These are phyloP conservation scores for Sungouiozyma ichnusensis DNA, from an alignment of 805 yeast genomes.

Conservation along the genomic window DNA sequence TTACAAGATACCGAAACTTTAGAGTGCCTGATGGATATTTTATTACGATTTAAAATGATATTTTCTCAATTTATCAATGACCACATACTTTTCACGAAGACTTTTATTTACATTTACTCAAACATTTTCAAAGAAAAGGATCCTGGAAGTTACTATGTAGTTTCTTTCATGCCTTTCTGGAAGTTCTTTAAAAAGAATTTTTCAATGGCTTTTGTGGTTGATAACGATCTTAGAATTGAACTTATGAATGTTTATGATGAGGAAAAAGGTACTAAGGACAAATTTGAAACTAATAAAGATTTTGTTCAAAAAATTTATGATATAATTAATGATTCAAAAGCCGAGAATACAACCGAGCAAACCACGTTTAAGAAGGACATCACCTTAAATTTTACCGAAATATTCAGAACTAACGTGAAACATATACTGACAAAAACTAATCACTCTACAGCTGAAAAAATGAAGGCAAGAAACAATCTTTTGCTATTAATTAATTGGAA, in stretches of 20 bases:
- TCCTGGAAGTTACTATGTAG: conserved; percentile 13
- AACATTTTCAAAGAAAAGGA: conserved; percentile 18
- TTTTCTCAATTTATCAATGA: conserved; percentile 32
- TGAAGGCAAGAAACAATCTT: conserved; percentile 13
- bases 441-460: conserved; percentile 3
- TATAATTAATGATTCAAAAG: conserved; percentile 6
- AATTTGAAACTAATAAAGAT: conserved; percentile 12
- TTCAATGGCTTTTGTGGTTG: conserved; percentile 21
- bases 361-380: conserved; percentile 3
- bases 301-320: conserved; percentile 9
- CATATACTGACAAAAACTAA: conserved; percentile 7
- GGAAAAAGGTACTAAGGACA: conserved; percentile 19
- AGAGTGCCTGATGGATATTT: conserved; percentile 22
- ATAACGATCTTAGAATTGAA: conserved; percentile 20
- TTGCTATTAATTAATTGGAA: conserved; percentile 15
- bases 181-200: conserved; percentile 25
- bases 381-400: conserved; percentile 16
- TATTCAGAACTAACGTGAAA: conserved; percentile 24
- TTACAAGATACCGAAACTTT: conserved; percentile 20
- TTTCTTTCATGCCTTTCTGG: conserved; percentile 26
- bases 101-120: conserved; percentile 20
- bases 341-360: neutral
- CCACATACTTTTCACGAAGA: conserved; percentile 27
- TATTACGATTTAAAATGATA: conserved; percentile 21
- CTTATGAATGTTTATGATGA: conserved; percentile 21